Evolutionary conservation across 1,139 yeast genomes (phyloP).

Genomic region (Blastobotrys illinoisensis): DNA sequence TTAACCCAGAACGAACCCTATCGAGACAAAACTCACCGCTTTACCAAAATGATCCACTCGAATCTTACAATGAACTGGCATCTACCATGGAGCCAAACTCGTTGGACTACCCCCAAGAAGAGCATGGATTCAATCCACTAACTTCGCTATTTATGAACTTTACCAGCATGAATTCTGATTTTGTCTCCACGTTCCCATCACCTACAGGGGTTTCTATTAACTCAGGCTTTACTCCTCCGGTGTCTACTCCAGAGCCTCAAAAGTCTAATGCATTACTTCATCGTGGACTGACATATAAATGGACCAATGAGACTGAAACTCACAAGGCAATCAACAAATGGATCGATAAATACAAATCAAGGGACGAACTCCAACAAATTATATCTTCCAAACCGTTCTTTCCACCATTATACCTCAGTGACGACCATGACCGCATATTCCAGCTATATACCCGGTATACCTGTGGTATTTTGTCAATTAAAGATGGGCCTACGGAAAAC

Average conservation of each 20-base stretch:
- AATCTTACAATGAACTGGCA: too few species aligned
- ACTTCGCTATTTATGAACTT: not conserved
- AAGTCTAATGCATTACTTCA: not conserved
- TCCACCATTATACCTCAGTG: conserved; percentile 1
- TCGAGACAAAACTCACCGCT: not conserved
- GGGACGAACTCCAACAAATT: not conserved
- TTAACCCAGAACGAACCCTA: not conserved
- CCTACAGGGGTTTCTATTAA: not conserved
- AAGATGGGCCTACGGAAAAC: conserved; percentile 57
- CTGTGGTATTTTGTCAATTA: conserved; percentile 57
- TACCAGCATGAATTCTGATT: not conserved
- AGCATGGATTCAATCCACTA: not conserved
- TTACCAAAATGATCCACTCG: too few species aligned
- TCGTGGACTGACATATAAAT: not conserved
- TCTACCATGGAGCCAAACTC: too few species aligned
- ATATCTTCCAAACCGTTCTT: not conserved
- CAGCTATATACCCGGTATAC: conserved; percentile 32
- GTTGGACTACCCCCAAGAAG: not conserved
- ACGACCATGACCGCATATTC: conserved; percentile 26
- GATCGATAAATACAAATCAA: not conserved
- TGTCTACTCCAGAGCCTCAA: not conserved
- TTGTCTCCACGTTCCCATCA: not conserved
- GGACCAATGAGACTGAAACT: not conserved
- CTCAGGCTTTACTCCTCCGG: not conserved
- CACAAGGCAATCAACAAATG: not conserved